Evolutionary conservation across 2,329 filamentous ascomycete genomes (phyloP), one percentile per base, ranked within the genome.

Genomic region (Diplodia corticola): DNA sequence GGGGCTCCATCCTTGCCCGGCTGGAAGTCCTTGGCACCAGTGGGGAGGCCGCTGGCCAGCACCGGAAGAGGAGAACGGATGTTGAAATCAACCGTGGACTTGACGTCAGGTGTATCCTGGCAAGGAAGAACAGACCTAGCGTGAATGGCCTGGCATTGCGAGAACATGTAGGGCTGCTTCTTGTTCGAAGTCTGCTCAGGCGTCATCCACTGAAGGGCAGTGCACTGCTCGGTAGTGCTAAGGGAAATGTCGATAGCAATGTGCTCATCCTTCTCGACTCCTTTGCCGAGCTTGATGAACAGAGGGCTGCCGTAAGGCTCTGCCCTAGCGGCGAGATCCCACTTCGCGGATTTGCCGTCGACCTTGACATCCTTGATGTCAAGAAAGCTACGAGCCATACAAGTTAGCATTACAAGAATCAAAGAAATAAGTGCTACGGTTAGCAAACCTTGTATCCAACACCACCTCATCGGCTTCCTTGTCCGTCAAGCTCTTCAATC

Each of bases 141-240:
- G 74, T 98, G 93, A 74, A 97, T 98, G 64, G 94, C 93, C 82
- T 99, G 94, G 78, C 93, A 97, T 82, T 98, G 95, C 51, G 92
- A 96, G 82, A 98, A 98, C 89, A 98, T 94, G 80, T 97, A 98
- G 1, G 94, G 94, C 71, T 96, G 91, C 79, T 93, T 95, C 82
- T 93, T 93, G 85, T 96, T 97, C 67, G 91, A 92, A 0, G 95
- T 98, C 81, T 98, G 95, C 35, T 90, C 90, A 1, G 93, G 92
- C 0, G 91, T 93, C 78, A 99, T 85, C 94, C 95, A 99, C 80
- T 98, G 94, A 69, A 99, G 83, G 10, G 94, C 94, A 12, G 93
- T 96, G 79, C 94, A 97, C 73, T 91, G 86, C 61, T 90, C 86
- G 1, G 95, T 98, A 5, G 95, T 98, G 71, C 91, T 85, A 33